phyloP scores from a whole-genome alignment of 2,329 filamentous ascomycete genomes.

The Fusarium lateritium region DNA sequence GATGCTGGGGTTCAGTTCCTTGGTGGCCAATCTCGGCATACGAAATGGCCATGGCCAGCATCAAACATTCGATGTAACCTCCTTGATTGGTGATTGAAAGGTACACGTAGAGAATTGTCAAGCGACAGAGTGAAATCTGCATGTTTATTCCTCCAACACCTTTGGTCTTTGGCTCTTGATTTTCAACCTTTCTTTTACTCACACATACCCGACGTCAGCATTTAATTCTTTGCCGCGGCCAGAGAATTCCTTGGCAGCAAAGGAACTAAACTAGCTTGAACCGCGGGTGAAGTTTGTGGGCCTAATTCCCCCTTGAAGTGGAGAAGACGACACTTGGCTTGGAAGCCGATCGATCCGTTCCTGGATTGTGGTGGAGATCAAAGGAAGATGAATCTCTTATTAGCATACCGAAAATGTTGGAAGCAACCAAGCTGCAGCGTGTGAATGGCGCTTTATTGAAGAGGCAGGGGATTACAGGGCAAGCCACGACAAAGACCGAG shows the following conservation, averaged over 20 bases:
- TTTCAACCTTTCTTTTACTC: background rate
- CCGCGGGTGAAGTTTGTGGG: constrained; percentile 21
- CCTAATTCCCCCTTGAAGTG: constrained; percentile 37
- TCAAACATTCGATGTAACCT: constrained; percentile 16
- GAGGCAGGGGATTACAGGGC: background rate
- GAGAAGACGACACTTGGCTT: constrained; percentile 27
- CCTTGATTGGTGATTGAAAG: constrained; percentile 3
- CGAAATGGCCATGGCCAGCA: constrained; percentile 9
- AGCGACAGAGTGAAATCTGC: too few relatives aligned
- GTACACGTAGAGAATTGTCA: background rate
- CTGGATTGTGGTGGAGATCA: background rate
- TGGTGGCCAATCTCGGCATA: constrained; percentile 34
- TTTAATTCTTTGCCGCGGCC: constrained; percentile 28
- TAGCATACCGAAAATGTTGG: too few relatives aligned
- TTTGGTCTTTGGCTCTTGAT: background rate
- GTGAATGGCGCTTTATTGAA: background rate
- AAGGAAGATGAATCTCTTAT: background rate
- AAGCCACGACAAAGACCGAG: too few relatives aligned
- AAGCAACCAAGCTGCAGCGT: too few relatives aligned
- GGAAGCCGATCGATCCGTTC: constrained; percentile 37
- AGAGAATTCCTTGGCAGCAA: constrained; percentile 26
- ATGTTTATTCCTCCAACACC: background rate
- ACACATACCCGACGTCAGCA: constrained; percentile 1
- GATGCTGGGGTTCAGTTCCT: constrained; percentile 21
- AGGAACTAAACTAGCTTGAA: constrained; percentile 32